Base-by-base conservation (phyloP, 345 rosid species). In the Citrus australasica region DNA sequence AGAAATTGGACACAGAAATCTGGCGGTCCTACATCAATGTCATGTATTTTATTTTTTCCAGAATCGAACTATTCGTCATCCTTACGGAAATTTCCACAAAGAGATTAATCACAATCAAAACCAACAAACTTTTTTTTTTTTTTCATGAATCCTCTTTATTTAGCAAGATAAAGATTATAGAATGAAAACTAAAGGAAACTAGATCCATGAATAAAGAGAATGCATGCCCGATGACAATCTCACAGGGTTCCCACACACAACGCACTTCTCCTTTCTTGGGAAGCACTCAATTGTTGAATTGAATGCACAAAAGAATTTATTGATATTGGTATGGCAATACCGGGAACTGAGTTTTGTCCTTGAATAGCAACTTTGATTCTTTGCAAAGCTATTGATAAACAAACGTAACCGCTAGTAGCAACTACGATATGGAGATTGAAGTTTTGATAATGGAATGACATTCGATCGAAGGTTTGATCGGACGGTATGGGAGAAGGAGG, bases 181-280 rank as follows among this genome's bases (percentile, higher is more conserved):
- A 10, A 0, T 10, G 13, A 40, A 40, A 40, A 40, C 13, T 40
- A 40, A 40, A 40, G 48, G 48, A 40, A 2, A 40, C 13, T 40
- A 9, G 48, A 9, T 40, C 13, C 48, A 40, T 0, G 48, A 40
- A 9, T 40, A 40, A 9, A 9, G 48, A 9, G 48, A 40, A 40
- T 40, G 48, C 48, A 40, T 40, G 48, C 48, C 14, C 77, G 90
- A 74, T 1, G 90, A 85, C 79, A 82, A 81, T 66, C 98, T 87
- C 72, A 94, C 86, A 9, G 10, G 98, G 53, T 94, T 94, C 32
- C 98, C 98, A 76, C 89, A 86, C 42, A 91, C 97, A 65, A 90
- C 66, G 65, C 92, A 91, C 51, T 87, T 92, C 28, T 56, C 79
- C 61, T 88, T 84, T 61, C 83, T 83, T 0, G 93, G 93, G 71